Conservation (phyloP, 805 yeast genomes). For the Candida glaebosa region DNA sequence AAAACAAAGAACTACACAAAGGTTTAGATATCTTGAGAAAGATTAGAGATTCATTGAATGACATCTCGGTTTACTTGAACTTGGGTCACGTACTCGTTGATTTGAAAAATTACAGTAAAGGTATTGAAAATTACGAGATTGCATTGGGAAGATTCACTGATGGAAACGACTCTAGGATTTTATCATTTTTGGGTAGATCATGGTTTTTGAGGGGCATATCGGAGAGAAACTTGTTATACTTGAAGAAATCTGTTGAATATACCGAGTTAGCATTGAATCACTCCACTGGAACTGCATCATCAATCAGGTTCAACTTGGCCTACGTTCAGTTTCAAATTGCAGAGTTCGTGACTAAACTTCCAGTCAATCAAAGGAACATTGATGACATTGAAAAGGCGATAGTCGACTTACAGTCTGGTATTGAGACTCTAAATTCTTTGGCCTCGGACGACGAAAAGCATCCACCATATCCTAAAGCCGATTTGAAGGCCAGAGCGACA, state of each 20-base stretch:
- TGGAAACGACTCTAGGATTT: constrained; percentile 60
- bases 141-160: constrained; percentile 66
- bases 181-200: constrained; percentile 77
- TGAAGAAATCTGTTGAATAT: constrained; percentile 59
- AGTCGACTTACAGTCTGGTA: constrained; percentile 59
- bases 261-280: constrained; percentile 54
- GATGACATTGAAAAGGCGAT: constrained; percentile 58
- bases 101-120: constrained; percentile 75
- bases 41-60: constrained; percentile 84
- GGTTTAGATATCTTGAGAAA: constrained; percentile 87
- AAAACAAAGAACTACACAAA: constrained; percentile 65
- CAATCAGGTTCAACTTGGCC: constrained; percentile 75
- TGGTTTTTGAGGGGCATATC: constrained; percentile 78
- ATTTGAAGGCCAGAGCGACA: constrained; percentile 80
- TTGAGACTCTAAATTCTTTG: constrained; percentile 53
- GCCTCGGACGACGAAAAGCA: constrained; percentile 49
- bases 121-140: constrained; percentile 84
- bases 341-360: constrained; percentile 65
- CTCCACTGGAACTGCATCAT: constrained; percentile 29
- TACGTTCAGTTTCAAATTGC: constrained; percentile 84
- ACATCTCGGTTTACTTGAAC: constrained; percentile 77
- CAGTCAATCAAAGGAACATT: constrained; percentile 54
- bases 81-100: constrained; percentile 85
- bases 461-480: constrained; percentile 78
- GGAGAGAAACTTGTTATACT: constrained; percentile 62